Base-by-base conservation (phyloP, 805 yeast genomes). In the Spathaspora hagerdaliae region DNA sequence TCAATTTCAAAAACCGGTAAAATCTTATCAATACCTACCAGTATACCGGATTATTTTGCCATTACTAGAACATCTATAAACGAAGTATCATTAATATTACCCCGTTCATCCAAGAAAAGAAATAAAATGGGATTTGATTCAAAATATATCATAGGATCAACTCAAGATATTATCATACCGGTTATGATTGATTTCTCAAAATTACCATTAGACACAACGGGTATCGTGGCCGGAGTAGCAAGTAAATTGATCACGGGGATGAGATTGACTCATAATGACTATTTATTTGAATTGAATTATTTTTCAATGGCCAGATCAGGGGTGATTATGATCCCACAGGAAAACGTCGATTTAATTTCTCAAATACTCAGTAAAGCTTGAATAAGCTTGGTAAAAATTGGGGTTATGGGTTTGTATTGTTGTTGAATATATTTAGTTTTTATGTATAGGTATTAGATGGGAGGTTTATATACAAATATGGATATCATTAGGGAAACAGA, bases 151-250 rank as follows among this genome's bases (percentile, higher is more conserved):
- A 71, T 79, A 44, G 87, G 87, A 0, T 78, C 85, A 3, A 62
- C 74, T 14, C 75, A 74, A 50, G 87, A 83, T 54, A 65, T 67
- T 34, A 73, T 81, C 41, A 65, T 74, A n/a, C 87, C 87, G 0
- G 64, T 82, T 5, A 65, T 74, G 1, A 73, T 83, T 15, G 82
- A 82, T 56, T 69, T 82, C 47, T 64, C 73, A 11, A 61, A 64
- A 27, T 57, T 82, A 24, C 87, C 87, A 0, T 60, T 78, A 13
- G 82, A 82, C 57, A 67, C 80, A 7, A 79, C 82, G 19, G 88
- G 88, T 36, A 80, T 83, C 41, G 86, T 82, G 1, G 81, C 86
- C 0, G 85, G 85, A 1, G 71, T 83, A 19, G 85, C 87, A 0
- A 64, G 77, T 35, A 70, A 66, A 44, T 59, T 82, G 24, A 54